Evolutionary conservation across 257 asterid species (phyloP).

Genomic region (Jaltomata sinuosa): DNA sequence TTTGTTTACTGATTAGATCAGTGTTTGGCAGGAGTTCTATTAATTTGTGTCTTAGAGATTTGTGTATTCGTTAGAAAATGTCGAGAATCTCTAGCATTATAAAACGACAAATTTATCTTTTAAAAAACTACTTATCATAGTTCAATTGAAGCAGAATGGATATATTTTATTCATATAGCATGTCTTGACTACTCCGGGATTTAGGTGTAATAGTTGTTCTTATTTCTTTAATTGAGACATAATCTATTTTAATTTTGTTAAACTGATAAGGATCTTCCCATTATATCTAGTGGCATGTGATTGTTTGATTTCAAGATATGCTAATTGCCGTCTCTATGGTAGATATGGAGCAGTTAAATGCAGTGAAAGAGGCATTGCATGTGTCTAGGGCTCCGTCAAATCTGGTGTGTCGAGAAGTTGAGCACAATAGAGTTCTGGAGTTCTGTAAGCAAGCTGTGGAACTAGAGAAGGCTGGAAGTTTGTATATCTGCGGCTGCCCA

Average conservation of each 20-base stretch:
- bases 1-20: background rate
- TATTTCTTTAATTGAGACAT: background rate
- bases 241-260: background rate
- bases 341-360: conserved; percentile 65
- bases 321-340: background rate
- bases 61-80: background rate
- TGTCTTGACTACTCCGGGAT: background rate
- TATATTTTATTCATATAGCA: background rate
- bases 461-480: conserved; percentile 71
- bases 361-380: conserved; percentile 74
- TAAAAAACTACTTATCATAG: background rate
- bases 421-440: conserved; percentile 55
- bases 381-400: conserved; percentile 60
- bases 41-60: background rate
- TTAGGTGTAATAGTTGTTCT: background rate
- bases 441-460: conserved; percentile 69
- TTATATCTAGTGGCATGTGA: background rate
- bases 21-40: background rate
- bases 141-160: background rate
- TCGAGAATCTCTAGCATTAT: background rate
- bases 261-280: background rate
- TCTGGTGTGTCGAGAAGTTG: conserved; percentile 66
- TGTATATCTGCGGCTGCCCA: conserved; percentile 89
- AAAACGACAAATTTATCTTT: background rate
- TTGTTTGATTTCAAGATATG: background rate